Percentiles rank a stretch among this genome's conserved stretches.
Conservation (phyloP, 495 filamentous ascomycete genomes). For the Annulohypoxylon bovei region DNA sequence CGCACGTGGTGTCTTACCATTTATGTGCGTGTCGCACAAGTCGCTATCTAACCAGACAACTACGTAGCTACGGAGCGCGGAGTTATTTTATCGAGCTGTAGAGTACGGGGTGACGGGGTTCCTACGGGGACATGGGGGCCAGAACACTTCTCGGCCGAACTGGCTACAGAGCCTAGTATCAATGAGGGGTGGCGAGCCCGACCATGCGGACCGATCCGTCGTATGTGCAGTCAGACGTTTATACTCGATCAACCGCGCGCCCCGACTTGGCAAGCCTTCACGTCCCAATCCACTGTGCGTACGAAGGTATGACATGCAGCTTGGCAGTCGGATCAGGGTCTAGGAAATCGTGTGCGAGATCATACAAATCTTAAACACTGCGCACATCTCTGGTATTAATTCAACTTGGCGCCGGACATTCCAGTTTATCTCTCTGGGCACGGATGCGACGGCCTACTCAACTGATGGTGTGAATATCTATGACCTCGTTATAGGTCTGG, state of each 20-base stretch:
- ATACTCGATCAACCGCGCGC: not conserved
- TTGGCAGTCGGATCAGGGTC: slow-evolving; percentile 39
- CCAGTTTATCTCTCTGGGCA: not conserved
- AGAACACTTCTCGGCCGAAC: slow-evolving; percentile 2
- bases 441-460: slow-evolving; percentile 1
- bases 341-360: slow-evolving; percentile 15
- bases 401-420: slow-evolving; percentile 27
- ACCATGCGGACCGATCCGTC: slow-evolving; percentile 27
- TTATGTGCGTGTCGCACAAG: slow-evolving; percentile 27
- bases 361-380: slow-evolving; percentile 17
- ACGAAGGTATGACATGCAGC: slow-evolving; percentile 25
- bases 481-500: not conserved
- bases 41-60: slow-evolving; percentile 32
- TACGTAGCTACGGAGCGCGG: slow-evolving; percentile 23
- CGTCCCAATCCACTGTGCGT: slow-evolving; percentile 30
- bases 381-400: not conserved
- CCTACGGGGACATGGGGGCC: slow-evolving; percentile 22
- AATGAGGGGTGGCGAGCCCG: slow-evolving; percentile 11
- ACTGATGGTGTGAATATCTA: not conserved
- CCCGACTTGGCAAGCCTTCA: slow-evolving; percentile 30
- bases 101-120: slow-evolving; percentile 32
- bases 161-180: not conserved
- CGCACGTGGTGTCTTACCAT: slow-evolving; percentile 35
- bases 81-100: slow-evolving; percentile 27
- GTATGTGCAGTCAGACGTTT: slow-evolving; percentile 20